These are phyloP conservation scores for Elongisporangium undulatum DNA, from an alignment of 352 stramenopile genomes.

Conservation along the genomic window DNA sequence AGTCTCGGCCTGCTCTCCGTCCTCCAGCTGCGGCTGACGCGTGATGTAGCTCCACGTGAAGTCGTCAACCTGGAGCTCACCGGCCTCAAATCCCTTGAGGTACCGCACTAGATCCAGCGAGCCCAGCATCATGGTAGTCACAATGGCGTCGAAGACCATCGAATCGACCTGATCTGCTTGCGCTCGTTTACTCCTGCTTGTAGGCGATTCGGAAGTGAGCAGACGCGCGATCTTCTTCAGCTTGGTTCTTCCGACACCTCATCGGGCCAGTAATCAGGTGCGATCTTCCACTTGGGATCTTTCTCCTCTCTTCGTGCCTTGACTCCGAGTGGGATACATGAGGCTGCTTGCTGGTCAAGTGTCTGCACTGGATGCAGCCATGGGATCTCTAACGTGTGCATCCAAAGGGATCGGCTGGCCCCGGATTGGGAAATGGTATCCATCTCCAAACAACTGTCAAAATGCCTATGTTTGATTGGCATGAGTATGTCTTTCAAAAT, in stretches of 20 bases:
- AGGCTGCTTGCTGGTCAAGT: no score
- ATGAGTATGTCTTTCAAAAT: no score
- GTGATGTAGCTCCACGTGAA: slow-evolving; percentile 50
- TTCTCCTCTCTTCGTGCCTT: no score
- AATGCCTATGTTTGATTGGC: no score
- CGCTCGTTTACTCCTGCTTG: background rate
- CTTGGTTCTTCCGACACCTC: background rate
- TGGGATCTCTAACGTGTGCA: no score
- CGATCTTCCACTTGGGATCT: background rate
- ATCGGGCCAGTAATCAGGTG: background rate
- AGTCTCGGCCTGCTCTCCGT: slow-evolving; percentile 22
- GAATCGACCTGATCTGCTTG: background rate
- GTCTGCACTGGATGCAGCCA: no score
- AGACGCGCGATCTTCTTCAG: background rate
- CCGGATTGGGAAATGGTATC: no score
- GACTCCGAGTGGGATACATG: no score
- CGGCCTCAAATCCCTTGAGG: slow-evolving; percentile 19
- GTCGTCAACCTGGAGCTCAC: slow-evolving; percentile 19
- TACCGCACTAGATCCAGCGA: slow-evolving; percentile 22
- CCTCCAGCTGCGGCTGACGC: slow-evolving; percentile 11
- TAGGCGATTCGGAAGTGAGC: background rate
- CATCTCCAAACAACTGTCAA: no score
- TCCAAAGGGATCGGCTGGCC: no score
- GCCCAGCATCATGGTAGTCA: slow-evolving; percentile 13
- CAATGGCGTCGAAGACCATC: slow-evolving; percentile 16